These are phyloP conservation scores for Dendrobium officinale DNA, from an alignment of 106 monocot species.

Conservation along the genomic window DNA sequence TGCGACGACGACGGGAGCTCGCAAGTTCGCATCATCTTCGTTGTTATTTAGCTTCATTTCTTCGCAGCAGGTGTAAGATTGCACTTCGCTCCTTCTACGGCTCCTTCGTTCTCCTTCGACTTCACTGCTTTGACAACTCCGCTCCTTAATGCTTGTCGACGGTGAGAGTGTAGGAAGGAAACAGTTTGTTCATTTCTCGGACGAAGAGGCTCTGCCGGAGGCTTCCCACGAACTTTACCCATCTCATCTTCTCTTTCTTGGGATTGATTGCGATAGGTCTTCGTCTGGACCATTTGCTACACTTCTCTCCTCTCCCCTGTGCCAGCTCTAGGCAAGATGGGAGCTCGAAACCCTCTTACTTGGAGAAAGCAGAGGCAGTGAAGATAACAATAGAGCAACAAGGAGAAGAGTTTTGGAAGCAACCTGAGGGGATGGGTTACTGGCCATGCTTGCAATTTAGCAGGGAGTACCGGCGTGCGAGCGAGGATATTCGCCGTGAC, in stretches of 20 bases:
- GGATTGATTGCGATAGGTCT: conserved; percentile 30
- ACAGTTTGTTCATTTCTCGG: too few relatives aligned
- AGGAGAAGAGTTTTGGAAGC: conserved; percentile 55
- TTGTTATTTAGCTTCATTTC: too few relatives aligned
- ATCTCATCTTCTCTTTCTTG: conserved; percentile 24
- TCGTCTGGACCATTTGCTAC: conserved; percentile 31
- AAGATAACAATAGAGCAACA: background rate
- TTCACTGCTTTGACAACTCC: too few relatives aligned
- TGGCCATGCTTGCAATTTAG: conserved; percentile 52
- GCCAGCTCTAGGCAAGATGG: conserved; percentile 6
- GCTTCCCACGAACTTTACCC: too few relatives aligned
- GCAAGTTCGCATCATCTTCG: too few relatives aligned
- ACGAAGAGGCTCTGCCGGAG: too few relatives aligned
- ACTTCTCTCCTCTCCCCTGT: conserved; percentile 45
- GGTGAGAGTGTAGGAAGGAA: too few relatives aligned
- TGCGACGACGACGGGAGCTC: too few relatives aligned
- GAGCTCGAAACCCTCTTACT: background rate
- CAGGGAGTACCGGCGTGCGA: conserved; percentile 28
- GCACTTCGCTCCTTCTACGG: too few relatives aligned
- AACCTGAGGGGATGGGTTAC: conserved; percentile 78
- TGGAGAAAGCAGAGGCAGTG: background rate
- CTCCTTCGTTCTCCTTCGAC: too few relatives aligned
- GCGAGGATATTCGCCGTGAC: conserved; percentile 17
- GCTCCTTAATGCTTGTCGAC: too few relatives aligned
- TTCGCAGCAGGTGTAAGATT: too few relatives aligned